These are phyloP conservation scores for Saccharomycopsis sp. DNA, from an alignment of 805 yeast genomes.

Conservation along the genomic window DNA sequence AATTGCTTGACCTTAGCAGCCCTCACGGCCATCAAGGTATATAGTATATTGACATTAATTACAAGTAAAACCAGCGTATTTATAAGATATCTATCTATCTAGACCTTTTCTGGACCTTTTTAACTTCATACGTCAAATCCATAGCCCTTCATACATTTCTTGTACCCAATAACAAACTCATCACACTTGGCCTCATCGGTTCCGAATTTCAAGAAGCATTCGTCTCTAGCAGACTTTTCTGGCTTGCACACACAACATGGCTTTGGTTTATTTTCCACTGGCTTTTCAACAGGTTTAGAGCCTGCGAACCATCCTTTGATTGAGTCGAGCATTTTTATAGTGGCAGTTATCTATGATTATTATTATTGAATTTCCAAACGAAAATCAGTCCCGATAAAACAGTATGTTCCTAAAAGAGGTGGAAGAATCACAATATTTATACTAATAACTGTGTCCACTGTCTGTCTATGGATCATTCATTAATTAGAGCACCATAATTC, in stretches of 20 bases:
- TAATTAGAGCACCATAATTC: too few species aligned
- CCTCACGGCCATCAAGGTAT: not conserved
- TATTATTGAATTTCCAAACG: too few species aligned
- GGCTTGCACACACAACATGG: conserved; percentile 95
- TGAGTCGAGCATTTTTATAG: not conserved
- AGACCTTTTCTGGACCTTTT: too few species aligned
- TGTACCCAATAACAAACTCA: conserved; percentile 63
- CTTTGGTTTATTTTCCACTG: conserved; percentile 52
- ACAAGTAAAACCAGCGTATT: not conserved
- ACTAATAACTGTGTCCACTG: too few species aligned
- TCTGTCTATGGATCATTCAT: too few species aligned
- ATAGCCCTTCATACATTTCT: conserved; percentile 83
- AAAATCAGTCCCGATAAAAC: too few species aligned
- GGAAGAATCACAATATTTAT: too few species aligned
- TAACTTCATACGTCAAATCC: conserved; percentile 73
- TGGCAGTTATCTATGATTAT: too few species aligned
- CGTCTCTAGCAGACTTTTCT: conserved; percentile 76
- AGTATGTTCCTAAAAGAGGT: too few species aligned
- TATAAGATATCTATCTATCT: not conserved
- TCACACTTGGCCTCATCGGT: conserved; percentile 80
- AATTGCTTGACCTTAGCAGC: too few species aligned
- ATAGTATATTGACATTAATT: not conserved
- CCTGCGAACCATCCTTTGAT: not conserved
- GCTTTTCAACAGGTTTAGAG: not conserved
- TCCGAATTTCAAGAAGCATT: conserved; percentile 77